Evolutionary conservation across 2,329 filamentous ascomycete genomes (phyloP).

Genomic region (Lecanoromycetidae sp.): DNA sequence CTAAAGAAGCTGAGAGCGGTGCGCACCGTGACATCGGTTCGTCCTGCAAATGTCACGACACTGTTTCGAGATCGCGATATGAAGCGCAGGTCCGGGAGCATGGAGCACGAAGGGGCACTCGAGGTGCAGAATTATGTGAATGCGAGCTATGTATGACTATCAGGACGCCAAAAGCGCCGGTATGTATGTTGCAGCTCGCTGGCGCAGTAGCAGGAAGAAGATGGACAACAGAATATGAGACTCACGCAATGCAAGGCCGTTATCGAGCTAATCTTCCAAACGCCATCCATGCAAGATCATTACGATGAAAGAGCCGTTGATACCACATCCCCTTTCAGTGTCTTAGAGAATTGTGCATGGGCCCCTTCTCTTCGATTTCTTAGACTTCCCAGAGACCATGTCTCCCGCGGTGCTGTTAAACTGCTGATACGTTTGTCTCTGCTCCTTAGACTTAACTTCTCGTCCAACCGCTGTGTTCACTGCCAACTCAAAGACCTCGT

Average conservation of each 20-base stretch:
- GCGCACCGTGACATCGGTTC: no score
- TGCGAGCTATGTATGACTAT: constrained; percentile 4
- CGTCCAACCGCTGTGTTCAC: constrained; percentile 82
- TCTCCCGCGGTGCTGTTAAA: constrained; percentile 25
- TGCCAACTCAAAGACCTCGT: constrained; percentile 89
- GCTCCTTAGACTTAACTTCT: constrained; percentile 46
- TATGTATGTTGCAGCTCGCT: constrained; percentile 1
- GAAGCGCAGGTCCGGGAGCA: no score
- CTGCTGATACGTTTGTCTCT: constrained; percentile 32
- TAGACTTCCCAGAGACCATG: constrained; percentile 25
- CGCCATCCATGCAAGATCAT: constrained; percentile 1
- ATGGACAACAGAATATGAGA: constrained; percentile 8
- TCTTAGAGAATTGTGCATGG: constrained; percentile 60
- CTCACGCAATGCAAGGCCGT: not conserved
- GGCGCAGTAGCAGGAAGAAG: constrained; percentile 4
- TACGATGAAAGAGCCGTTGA: not conserved
- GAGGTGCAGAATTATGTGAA: constrained; percentile 3
- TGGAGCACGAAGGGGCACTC: no score
- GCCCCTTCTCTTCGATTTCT: constrained; percentile 73
- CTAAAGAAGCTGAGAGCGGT: not conserved
- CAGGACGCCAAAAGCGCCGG: constrained; percentile 7
- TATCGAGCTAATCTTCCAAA: not conserved
- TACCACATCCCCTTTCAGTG: not conserved
- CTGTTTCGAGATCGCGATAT: not conserved
- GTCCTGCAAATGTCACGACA: no score